Evolutionary conservation across 2,329 filamentous ascomycete genomes (phyloP), one percentile per base, ranked within the genome.

Genomic region (Venturia nashicola): DNA sequence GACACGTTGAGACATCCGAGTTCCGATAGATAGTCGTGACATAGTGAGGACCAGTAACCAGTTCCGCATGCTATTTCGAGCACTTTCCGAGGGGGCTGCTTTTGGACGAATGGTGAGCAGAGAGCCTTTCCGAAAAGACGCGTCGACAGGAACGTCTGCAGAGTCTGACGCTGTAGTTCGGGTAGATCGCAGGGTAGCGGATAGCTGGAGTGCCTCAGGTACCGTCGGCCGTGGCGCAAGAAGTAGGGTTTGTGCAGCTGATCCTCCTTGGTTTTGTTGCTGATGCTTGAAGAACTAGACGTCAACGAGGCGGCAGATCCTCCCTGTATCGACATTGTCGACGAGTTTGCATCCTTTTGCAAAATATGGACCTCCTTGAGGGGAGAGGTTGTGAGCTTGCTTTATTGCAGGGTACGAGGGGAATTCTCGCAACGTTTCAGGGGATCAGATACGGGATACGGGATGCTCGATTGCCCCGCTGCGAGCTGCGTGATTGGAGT

Each of bases 21-120:
- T 60, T 84, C 81, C 64, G 83, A 80, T 71, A 92, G 90, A 75
- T 90, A 88, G 43, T 90, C 85, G 73, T 96, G 88, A 73, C 90
- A 95, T 79, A 91, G 86, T 40, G 89, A 87, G 69, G 89, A 92
- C 92, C 92, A 97, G 72, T 95, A 89, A 32, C 86, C 93, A 23
- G 88, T 88, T 20, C 92, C 92, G 74, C 93, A 97, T 39, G 87
- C 91, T 42, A 97, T 76, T 71, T 97, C 93, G 32, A 97, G 80
- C 36, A 97, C 87, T 67, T 86, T 86, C 69, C 82, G 82, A 0
- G 92, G 92, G 23, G 89, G 86, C 59, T 84, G 84, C 67, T 84
- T 81, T 54, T 81, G 77, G 63, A 90, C 81, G 39, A 80, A 79
- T 0, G 88, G 86, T 9, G 87, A 88, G 75, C 89, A 92, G 64